Percentiles rank a stretch among this genome's conserved stretches.
phyloP scores from a whole-genome alignment of 176 grass and related monocot species.

The Saccharum officinarum region DNA sequence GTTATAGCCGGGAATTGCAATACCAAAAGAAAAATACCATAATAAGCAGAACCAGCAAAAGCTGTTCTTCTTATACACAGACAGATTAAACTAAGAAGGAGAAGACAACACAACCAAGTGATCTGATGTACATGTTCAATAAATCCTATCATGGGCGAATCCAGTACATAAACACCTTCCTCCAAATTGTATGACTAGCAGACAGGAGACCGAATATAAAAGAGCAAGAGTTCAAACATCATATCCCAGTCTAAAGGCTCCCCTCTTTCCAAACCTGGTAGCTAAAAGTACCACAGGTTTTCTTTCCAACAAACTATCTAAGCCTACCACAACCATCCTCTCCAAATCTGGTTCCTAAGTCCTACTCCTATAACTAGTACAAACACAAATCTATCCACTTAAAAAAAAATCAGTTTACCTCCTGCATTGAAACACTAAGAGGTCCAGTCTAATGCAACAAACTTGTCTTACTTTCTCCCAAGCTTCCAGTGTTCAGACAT shows the following conservation, averaged over 20 bases:
- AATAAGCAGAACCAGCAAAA: not conserved
- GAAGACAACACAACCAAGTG: not conserved
- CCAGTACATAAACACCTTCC: not conserved
- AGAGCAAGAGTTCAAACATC: not conserved
- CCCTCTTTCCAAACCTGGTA: not conserved
- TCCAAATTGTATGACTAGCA: not conserved
- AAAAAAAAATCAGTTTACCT: not conserved
- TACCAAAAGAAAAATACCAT: not conserved
- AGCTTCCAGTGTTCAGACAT: not conserved
- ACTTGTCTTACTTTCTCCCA: not conserved
- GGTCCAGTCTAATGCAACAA: not conserved
- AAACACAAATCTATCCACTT: not conserved
- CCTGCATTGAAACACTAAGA: not conserved
- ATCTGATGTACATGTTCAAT: not conserved
- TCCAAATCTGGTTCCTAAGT: not conserved
- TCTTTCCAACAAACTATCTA: not conserved
- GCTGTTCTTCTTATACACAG: too few relatives aligned
- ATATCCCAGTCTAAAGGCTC: not conserved
- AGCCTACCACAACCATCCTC: not conserved
- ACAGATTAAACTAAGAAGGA: too few relatives aligned
- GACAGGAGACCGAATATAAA: constrained; percentile 1
- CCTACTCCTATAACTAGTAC: not conserved
- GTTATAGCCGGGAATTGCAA: not conserved
- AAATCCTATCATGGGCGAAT: not conserved
- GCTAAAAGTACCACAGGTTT: not conserved